Percentiles rank a stretch among this genome's conserved stretches.
phyloP scores from a whole-genome alignment of 2,329 filamentous ascomycete species.

The Colletotrichum falcatum region DNA sequence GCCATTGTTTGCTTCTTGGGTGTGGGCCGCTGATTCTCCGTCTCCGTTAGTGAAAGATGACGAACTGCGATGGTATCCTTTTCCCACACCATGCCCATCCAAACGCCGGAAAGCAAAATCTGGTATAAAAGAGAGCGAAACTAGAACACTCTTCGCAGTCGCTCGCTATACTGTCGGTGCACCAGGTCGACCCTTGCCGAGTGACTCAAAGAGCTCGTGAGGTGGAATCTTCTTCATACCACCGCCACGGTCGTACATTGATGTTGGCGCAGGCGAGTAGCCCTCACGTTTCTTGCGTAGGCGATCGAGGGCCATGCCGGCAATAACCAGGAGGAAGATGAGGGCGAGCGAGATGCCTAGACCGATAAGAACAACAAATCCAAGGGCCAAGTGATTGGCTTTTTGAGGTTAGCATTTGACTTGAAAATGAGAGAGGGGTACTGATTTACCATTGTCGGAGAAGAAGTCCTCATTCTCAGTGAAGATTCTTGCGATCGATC shows the following conservation, averaged over 20 bases:
- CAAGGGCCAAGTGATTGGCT: conserved; percentile 74
- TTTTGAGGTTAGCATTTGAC: conserved; percentile 42
- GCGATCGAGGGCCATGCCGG: conserved; percentile 80
- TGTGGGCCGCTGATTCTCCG: conserved; percentile 2
- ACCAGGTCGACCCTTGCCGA: conserved; percentile 61
- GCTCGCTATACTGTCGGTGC: conserved; percentile 63
- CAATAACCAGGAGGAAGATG: conserved; percentile 81
- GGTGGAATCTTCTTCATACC: conserved; percentile 72
- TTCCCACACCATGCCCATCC: conserved; percentile 47
- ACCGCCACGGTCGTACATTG: conserved; percentile 69
- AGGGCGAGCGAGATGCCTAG: conserved; percentile 82
- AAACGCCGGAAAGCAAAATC: conserved; percentile 51
- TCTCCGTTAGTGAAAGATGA: conserved; percentile 25
- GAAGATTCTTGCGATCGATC: conserved; percentile 85
- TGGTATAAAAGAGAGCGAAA: conserved; percentile 14
- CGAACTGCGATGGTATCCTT: conserved; percentile 32
- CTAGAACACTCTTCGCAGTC: conserved; percentile 27
- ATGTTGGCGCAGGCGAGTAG: conserved; percentile 81
- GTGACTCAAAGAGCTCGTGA: conserved; percentile 67
- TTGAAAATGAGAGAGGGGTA: conserved; percentile 21
- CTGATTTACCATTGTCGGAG: conserved; percentile 67
- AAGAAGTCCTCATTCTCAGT: conserved; percentile 86
- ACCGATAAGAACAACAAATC: conserved; percentile 83
- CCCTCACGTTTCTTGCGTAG: conserved; percentile 82
- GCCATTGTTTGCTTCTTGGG: conserved; percentile 19